phyloP scores from a whole-genome alignment of 139 green algal species.

The Chlamydomonas schloesseri region DNA sequence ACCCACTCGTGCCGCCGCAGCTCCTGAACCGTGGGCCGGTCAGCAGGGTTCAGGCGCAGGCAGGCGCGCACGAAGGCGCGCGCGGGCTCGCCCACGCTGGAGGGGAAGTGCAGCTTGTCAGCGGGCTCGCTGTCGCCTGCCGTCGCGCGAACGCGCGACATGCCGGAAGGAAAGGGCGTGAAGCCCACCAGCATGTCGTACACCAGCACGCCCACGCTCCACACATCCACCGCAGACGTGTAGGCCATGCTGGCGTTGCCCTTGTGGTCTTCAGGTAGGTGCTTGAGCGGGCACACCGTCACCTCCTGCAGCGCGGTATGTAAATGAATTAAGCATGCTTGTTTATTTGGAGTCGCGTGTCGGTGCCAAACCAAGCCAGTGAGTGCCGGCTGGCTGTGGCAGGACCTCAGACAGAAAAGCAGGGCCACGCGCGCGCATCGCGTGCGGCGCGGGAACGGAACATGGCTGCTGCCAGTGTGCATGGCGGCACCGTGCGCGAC shows the following conservation, averaged over 20 bases:
- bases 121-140: background rate
- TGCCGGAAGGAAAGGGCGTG: slow-evolving; percentile 10
- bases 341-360: too few relatives aligned
- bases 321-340: slow-evolving; percentile 31
- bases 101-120: slow-evolving; percentile 17
- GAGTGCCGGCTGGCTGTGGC: too few relatives aligned
- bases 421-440: too few relatives aligned
- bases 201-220: slow-evolving; percentile 52
- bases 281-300: slow-evolving; percentile 57
- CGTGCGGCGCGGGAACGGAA: too few relatives aligned
- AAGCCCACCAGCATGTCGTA: slow-evolving; percentile 65
- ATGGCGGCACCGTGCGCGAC: too few relatives aligned
- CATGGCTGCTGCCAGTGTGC: too few relatives aligned
- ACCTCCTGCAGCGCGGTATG: slow-evolving; percentile 53
- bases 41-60: slow-evolving; percentile 36
- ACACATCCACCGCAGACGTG: slow-evolving; percentile 55
- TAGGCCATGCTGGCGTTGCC: slow-evolving; percentile 50
- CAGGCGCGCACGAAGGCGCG: slow-evolving; percentile 31
- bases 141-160: too few relatives aligned
- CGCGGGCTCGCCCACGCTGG: slow-evolving; percentile 13
- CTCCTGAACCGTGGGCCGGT: slow-evolving; percentile 47
- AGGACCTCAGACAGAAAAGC: too few relatives aligned
- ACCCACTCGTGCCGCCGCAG: slow-evolving; percentile 56
- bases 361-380: too few relatives aligned
- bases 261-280: slow-evolving; percentile 61